These are phyloP conservation scores for Rutstroemia sp. DNA, from an alignment of 2,329 filamentous ascomycete species.

Conservation along the genomic window DNA sequence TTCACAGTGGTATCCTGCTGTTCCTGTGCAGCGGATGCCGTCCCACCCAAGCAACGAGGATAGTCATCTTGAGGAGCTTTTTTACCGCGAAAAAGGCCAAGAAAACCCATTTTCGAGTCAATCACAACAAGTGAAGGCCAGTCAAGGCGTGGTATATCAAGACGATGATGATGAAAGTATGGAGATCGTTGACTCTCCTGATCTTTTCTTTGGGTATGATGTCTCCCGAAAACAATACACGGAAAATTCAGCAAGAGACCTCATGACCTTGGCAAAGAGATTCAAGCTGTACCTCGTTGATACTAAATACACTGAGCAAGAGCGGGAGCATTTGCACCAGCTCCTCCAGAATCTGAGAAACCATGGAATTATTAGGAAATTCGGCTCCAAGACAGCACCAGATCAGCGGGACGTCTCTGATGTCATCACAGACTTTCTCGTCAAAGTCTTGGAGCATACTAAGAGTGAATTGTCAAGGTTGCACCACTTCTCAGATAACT, in stretches of 20 bases:
- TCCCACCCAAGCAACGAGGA: background rate
- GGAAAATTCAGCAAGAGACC: background rate
- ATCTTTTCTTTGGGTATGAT: constrained; percentile 1
- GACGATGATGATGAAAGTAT: background rate
- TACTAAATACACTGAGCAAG: background rate
- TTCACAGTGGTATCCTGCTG: background rate
- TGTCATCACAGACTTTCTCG: background rate
- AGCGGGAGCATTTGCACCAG: background rate
- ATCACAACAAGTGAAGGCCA: background rate
- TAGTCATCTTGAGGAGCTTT: background rate
- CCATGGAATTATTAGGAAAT: background rate
- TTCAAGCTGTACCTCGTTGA: background rate
- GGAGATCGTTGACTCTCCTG: background rate
- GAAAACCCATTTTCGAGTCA: background rate
- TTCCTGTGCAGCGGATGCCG: background rate
- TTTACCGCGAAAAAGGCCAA: background rate
- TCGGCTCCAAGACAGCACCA: background rate
- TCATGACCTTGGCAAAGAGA: background rate
- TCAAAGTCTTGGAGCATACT: background rate
- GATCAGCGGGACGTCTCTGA: background rate
- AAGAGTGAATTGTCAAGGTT: background rate
- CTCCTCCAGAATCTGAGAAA: background rate
- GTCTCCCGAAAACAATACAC: background rate
- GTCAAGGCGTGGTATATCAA: background rate
- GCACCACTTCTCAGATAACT: background rate